phyloP scores from a whole-genome alignment of 1,284 basidiomycete species.

The Moniliophthora roreri region DNA sequence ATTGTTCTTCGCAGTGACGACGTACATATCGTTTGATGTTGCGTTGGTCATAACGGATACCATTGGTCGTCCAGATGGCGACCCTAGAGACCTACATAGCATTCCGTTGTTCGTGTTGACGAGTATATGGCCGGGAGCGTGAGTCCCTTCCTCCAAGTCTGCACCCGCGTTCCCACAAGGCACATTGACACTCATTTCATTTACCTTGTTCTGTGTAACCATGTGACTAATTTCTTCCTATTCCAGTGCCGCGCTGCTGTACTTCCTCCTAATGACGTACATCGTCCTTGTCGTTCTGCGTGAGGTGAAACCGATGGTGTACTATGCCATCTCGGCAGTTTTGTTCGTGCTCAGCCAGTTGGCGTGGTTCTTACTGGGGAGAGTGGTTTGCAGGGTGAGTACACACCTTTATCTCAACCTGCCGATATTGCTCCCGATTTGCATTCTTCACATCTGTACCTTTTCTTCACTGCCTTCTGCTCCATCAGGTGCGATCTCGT shows the following conservation, averaged over 20 bases:
- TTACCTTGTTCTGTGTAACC: not conserved
- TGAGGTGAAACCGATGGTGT: conserved; percentile 73
- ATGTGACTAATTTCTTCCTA: not conserved
- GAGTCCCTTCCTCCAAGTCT: conserved; percentile 33
- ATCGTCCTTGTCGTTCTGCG: conserved; percentile 70
- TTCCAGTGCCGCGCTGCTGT: conserved; percentile 62
- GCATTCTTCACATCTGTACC: not conserved
- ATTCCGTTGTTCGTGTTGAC: conserved; percentile 78
- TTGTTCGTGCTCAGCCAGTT: conserved; percentile 77
- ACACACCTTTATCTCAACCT: not conserved
- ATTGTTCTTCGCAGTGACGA: conserved; percentile 67
- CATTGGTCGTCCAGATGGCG: conserved; percentile 56
- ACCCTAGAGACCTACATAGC: conserved; percentile 54
- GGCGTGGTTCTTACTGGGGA: conserved; percentile 74
- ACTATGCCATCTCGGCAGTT: conserved; percentile 61
- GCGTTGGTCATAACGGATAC: conserved; percentile 60
- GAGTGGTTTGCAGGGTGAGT: conserved; percentile 72
- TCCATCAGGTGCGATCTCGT: too few relatives aligned
- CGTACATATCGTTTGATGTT: conserved; percentile 80
- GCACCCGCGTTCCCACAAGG: not conserved
- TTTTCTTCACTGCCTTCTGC: too few relatives aligned
- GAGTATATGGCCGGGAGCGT: conserved; percentile 81
- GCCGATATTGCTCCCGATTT: not conserved
- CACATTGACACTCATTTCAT: conserved; percentile 1
- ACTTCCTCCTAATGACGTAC: conserved; percentile 72